Evolutionary conservation across 495 filamentous ascomycete species (phyloP), one percentile per base, ranked within the genome.

Genomic region (Hypomontagnella submonticulosa): DNA sequence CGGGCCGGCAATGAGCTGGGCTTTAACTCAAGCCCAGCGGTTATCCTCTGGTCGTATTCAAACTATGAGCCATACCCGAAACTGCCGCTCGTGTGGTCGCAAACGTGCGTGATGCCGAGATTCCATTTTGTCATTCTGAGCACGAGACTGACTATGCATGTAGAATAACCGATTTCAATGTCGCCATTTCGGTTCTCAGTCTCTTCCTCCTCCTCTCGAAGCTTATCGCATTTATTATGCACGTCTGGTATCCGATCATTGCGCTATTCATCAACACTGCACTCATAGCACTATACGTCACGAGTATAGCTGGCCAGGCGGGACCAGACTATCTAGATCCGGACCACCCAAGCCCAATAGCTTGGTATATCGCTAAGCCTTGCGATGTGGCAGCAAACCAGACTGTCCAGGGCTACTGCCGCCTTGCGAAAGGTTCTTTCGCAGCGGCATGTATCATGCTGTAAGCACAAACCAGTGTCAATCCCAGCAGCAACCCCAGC

Each of bases 311-410:
- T 56, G 88, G 84, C 48, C 93, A 97, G 72, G 88, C 90, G 32
- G 90, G 90, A 9, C 86, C 89, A 33, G 93, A 97, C 72, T 89
- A 84, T 73, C 89, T 87, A 38, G 92, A 97, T 73, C 83, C 89
- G 6, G 67, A 81, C 3, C 86, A 90, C 60, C 87, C 85, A 5
- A 88, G 91, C 63, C 79, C 81, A 5, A 85, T 88, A 1, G 79
- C 91, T 3, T 97, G 93, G 93, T 97, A 96, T 70, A 87, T 97
- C 67, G 85, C 87, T 36, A 90, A 91, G 71, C 84, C 81, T 63
- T 97, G 93, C 75, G 82, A 72, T 42, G 84, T 92, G 10, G 90
- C 90, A 0, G 75, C 73, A 16, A 73, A 81, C 5, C 75, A 77
- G 37, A 75, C 72, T 9, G 84, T 87, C 44, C 77, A 85, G n/a